Evolutionary conservation across 2,329 filamentous ascomycete genomes (phyloP).

Genomic region (Colletotrichum eremochloae): DNA sequence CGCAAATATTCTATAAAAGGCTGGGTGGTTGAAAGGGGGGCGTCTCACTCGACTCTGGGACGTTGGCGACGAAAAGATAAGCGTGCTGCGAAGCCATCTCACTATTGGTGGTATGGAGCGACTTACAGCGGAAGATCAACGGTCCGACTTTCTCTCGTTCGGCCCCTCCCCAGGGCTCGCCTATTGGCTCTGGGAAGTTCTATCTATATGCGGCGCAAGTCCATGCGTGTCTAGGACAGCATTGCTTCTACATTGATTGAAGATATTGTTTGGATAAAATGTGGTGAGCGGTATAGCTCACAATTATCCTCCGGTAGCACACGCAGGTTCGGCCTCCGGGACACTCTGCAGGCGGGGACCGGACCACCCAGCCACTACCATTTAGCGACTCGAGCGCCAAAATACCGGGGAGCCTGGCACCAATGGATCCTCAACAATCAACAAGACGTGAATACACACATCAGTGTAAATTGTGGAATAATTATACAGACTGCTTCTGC

Average conservation of each 20-base stretch:
- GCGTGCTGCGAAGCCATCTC: conserved; percentile 6
- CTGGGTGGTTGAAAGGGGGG: neutral
- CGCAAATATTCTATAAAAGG: neutral
- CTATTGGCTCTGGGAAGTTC: neutral
- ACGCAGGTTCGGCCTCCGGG: neutral
- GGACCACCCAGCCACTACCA: neutral
- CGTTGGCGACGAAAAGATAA: neutral
- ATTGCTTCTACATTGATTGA: neutral
- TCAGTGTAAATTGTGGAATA: too few relatives aligned
- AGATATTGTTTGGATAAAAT: neutral
- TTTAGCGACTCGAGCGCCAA: neutral
- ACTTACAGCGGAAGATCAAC: conserved; percentile 39
- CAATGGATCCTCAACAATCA: neutral
- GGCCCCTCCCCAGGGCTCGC: neutral
- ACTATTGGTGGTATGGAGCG: conserved; percentile 23
- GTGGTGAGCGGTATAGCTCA: neutral
- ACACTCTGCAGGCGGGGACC: neutral
- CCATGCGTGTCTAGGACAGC: neutral
- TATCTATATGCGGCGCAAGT: neutral
- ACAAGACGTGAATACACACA: neutral
- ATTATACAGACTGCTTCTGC: neutral
- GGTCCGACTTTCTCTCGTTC: conserved; percentile 28
- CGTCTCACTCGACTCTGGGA: neutral
- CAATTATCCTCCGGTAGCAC: neutral
- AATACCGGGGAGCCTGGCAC: neutral